A percentile compares a stretch with the other conserved stretches of the same genome.
These are phyloP conservation scores for Opeltia flavorubescens DNA, from an alignment of 495 filamentous ascomycete genomes.

Conservation along the genomic window DNA sequence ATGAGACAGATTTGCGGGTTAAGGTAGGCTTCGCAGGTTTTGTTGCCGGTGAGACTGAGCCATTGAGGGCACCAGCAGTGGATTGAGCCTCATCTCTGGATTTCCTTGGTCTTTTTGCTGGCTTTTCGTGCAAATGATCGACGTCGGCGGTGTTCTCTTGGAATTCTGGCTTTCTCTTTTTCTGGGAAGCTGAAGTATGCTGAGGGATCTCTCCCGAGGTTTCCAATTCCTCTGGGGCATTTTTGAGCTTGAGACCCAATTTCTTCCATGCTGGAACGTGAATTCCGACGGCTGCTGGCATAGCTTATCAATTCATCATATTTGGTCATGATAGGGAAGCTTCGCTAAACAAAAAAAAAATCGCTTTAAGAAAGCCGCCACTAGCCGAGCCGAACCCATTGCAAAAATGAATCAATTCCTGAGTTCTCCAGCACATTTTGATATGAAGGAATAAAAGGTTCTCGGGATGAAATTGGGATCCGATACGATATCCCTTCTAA, in stretches of 20 bases:
- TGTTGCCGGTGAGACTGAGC: neutral
- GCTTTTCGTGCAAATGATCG: neutral
- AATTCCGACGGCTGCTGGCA: slow-evolving; percentile 18
- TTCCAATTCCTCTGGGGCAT: slow-evolving; percentile 29
- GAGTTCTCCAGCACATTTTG: too few species aligned
- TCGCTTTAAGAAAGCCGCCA: neutral
- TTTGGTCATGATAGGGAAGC: neutral
- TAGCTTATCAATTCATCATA: slow-evolving; percentile 1
- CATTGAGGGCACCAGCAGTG: neutral
- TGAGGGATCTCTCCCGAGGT: neutral
- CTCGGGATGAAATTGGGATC: too few species aligned
- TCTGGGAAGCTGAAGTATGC: neutral
- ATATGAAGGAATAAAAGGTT: too few species aligned
- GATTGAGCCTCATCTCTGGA: slow-evolving; percentile 11
- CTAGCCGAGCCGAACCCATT: neutral
- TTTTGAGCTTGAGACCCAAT: slow-evolving; percentile 62
- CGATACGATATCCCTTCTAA: too few species aligned
- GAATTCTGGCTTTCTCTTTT: slow-evolving; percentile 13
- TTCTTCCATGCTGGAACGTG: slow-evolving; percentile 64
- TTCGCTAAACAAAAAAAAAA: neutral
- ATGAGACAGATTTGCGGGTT: slow-evolving; percentile 56
- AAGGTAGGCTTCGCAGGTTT: neutral
- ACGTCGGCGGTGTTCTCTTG: slow-evolving; percentile 4
- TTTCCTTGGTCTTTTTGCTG: slow-evolving; percentile 12
- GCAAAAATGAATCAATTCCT: too few species aligned